These are phyloP conservation scores for Megacollybia marginata DNA, from an alignment of 768 basidiomycete species.

Conservation along the genomic window DNA sequence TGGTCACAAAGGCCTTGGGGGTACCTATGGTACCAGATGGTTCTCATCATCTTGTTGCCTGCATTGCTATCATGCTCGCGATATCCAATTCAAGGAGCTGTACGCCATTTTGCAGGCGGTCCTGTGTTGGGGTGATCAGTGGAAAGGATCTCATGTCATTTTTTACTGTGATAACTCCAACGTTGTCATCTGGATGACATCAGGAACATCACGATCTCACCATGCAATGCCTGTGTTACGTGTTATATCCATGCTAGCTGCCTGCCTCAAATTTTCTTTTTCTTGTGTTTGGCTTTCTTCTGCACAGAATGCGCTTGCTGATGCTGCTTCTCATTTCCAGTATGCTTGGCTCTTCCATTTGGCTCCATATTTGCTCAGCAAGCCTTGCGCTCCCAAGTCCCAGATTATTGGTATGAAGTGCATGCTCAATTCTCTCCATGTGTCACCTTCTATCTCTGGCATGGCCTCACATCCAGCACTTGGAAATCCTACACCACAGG, in stretches of 20 bases:
- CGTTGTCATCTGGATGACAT: not conserved
- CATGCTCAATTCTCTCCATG: constrained; percentile 5
- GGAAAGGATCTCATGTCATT: constrained; percentile 10
- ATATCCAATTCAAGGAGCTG: constrained; percentile 17
- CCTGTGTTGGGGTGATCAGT: constrained; percentile 11
- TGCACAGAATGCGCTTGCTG: constrained; percentile 6
- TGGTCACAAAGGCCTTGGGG: constrained; percentile 13
- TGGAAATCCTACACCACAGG: constrained; percentile 21
- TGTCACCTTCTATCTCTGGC: too few relatives aligned
- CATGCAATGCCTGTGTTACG: constrained; percentile 4
- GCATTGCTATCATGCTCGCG: constrained; percentile 10
- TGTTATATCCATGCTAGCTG: constrained; percentile 1
- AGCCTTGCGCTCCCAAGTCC: constrained; percentile 3
- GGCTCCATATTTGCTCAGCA: constrained; percentile 7
- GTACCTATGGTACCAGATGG: constrained; percentile 18
- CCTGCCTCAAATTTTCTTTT: constrained; percentile 4
- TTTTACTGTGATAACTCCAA: constrained; percentile 16
- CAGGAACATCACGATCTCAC: constrained; percentile 3
- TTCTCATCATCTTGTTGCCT: constrained; percentile 10
- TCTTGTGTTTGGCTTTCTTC: constrained; percentile 5
- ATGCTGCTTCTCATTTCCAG: constrained; percentile 8
- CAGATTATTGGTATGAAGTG: constrained; percentile 10
- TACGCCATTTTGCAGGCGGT: constrained; percentile 10
- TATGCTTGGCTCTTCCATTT: constrained; percentile 11
- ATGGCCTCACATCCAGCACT: too few relatives aligned